Base-by-base conservation (phyloP, 345 rosid species). In the Pistacia atlantica region DNA sequence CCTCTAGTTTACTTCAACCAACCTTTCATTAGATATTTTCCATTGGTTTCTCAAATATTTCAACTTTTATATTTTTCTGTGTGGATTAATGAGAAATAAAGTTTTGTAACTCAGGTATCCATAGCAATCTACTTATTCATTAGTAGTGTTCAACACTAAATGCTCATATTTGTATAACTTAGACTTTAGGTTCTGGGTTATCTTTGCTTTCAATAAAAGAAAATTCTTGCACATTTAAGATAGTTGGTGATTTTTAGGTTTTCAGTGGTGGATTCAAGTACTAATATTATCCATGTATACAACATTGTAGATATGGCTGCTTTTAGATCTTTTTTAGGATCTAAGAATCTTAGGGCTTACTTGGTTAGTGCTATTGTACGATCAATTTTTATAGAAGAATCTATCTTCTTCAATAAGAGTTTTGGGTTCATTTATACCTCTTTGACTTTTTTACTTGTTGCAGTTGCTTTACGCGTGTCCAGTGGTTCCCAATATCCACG, bases 51-150 rank as follows among this genome's bases (percentile, higher is more conserved):
- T 61, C 33, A 58, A 72, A 65, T 45, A 42, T 67, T 55, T 75
- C 67, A 58, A 64, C 56, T 75, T 74, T 80, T 66, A 57, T 28
- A 57, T 42, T 54, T 14, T 69, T 76, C 68, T 77, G 52, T 5
- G 65, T 65, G 70, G 71, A 48, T 75, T 56, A 58, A 75, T 76
- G 73, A 71, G 69, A 73, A 65, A 20, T 70, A 49, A 65, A 54
- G 75, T 65, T 78, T 62, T 57, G 11, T 31, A 14, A 22, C 69
- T 74, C 54, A 65, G 65, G 74, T 31, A 11, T 73, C 28, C 58
- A 11, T 65, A 22, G 60, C 13, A 12, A 58, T 49, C 22, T 71
- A 16, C 20, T 33, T 2, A 31, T 45, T 60, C 42, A n/a, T 52
- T 69, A 13, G 8, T 65, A 37, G 8, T 16, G 56, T 54, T 73